Evolutionary conservation across 805 yeast species (phyloP).

Genomic region (Ogataea nonfermentans): DNA sequence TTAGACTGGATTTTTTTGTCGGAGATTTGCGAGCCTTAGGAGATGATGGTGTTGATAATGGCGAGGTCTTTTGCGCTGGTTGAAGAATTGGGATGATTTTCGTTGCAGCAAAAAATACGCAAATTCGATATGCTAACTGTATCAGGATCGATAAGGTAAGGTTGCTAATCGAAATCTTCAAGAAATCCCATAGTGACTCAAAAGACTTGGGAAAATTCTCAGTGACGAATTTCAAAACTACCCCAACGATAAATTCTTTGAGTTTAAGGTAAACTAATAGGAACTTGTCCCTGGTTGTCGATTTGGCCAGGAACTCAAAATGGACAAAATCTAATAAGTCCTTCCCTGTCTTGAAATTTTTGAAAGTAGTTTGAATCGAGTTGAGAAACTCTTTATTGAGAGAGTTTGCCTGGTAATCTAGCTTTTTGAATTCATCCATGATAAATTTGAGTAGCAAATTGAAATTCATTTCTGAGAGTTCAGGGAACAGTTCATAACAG

Average conservation of each 20-base stretch:
- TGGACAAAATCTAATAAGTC: slow-evolving; percentile 19
- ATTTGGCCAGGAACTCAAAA: slow-evolving; percentile 17
- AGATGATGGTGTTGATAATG: slow-evolving; percentile 23
- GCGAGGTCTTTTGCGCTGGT: slow-evolving; percentile 26
- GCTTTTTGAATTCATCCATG: slow-evolving; percentile 35
- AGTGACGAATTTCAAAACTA: slow-evolving; percentile 42
- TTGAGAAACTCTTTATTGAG: slow-evolving; percentile 33
- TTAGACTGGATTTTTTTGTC: slow-evolving; percentile 2
- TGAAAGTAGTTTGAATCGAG: slow-evolving; percentile 32
- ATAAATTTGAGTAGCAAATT: slow-evolving; percentile 34
- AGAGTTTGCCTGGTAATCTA: slow-evolving; percentile 33
- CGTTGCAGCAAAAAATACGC: slow-evolving; percentile 86
- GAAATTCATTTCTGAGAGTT: slow-evolving; percentile 54
- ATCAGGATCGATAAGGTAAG: slow-evolving; percentile 78
- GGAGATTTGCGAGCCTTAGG: slow-evolving; percentile 19
- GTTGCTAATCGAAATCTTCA: slow-evolving; percentile 52
- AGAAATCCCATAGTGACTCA: slow-evolving; percentile 53
- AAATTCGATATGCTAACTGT: slow-evolving; percentile 79
- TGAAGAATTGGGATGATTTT: slow-evolving; percentile 73
- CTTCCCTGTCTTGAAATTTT: slow-evolving; percentile 22
- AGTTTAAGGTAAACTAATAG: slow-evolving; percentile 22
- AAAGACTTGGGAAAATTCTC: slow-evolving; percentile 52
- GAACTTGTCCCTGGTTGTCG: slow-evolving; percentile 21
- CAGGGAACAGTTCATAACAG: slow-evolving; percentile 89
- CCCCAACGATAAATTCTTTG: slow-evolving; percentile 27